Evolutionary conservation across 176 grass and related monocot genomes (phyloP), one percentile per base, ranked within the genome.

Genomic region (Areca catechu): DNA sequence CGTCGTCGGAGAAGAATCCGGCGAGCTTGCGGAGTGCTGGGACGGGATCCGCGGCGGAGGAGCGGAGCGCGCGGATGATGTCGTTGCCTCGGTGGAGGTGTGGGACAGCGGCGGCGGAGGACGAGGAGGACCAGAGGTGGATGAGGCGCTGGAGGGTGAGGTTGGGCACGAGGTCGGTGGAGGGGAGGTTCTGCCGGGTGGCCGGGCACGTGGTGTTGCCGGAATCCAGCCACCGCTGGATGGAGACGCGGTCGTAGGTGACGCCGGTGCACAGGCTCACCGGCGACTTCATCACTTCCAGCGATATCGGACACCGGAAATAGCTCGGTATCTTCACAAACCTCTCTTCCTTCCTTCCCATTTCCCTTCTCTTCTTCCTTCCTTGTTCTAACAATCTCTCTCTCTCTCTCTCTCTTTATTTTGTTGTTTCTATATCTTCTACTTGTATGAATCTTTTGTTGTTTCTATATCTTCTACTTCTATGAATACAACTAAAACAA

Each of bases 1-100:
- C 78, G 25, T 85, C 83, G 48, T 82, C 75, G 7, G 69, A 77
- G 20, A 98, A 76, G 19, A 89, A 85, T 1, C 56, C 84, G 5
- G 87, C 81, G 0, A 98, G 81, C 62, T 75, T 28, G 29, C 80
- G 54, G 3, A 98, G 72, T 4, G 76, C 29, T 0, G 72, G 0
- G 6, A 73, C 22, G 0, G 81, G 82, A 57, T 92, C 83, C 1
- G 17, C 29, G 23, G 19, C 72, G 53, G 62, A 15, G 9, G 10
- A 43, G 1, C 76, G 56, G 4, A 80, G 79, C 1, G 88, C 70
- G 53, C 56, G 74, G 0, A 83, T 54, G 50, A 98, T 50, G 16
- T 85, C 78, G 3, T 29, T 48, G 2, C 62, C 71, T 0, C 61
- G 1, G 78, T 65, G 5, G 56, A 4, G 22, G 72, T 59, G 22